phyloP scores from a whole-genome alignment of 2,329 filamentous ascomycete genomes.

The Elsinoe ampelina region DNA sequence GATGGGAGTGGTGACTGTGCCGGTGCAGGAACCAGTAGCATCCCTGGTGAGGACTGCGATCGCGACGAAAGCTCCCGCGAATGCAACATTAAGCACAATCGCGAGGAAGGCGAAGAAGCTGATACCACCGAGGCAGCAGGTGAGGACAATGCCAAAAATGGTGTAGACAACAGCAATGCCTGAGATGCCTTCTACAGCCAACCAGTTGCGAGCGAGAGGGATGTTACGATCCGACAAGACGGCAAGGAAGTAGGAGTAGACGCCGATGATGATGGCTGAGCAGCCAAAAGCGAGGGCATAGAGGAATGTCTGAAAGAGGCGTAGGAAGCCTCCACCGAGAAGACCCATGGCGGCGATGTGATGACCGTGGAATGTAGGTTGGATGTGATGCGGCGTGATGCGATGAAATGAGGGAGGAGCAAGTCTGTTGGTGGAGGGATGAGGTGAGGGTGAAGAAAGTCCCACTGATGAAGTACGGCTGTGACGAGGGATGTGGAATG shows the following conservation, averaged over 20 bases:
- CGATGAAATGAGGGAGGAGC: not conserved
- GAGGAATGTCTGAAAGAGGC: constrained; percentile 56
- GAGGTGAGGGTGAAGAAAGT: not conserved
- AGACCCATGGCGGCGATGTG: constrained; percentile 24
- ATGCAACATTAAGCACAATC: constrained; percentile 67
- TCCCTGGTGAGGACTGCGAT: constrained; percentile 65
- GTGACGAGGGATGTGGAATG: not conserved
- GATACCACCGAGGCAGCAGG: constrained; percentile 71
- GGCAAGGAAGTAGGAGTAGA: constrained; percentile 75
- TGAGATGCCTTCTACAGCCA: constrained; percentile 54
- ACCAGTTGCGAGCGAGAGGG: constrained; percentile 54
- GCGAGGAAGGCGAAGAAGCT: constrained; percentile 62
- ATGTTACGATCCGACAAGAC: constrained; percentile 57
- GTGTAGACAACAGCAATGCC: constrained; percentile 69
- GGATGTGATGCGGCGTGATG: not conserved
- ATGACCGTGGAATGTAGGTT: not conserved
- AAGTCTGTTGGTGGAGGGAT: not conserved
- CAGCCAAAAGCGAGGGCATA: constrained; percentile 66
- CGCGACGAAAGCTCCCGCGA: constrained; percentile 70
- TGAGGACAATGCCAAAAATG: constrained; percentile 59
- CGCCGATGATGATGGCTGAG: constrained; percentile 57
- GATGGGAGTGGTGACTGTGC: constrained; percentile 56
- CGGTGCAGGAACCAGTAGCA: constrained; percentile 58
- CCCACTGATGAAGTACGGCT: not conserved
- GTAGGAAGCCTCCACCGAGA: constrained; percentile 52